These are phyloP conservation scores for Lycium ferocissimum DNA, from an alignment of 257 asterid genomes.

Conservation along the genomic window DNA sequence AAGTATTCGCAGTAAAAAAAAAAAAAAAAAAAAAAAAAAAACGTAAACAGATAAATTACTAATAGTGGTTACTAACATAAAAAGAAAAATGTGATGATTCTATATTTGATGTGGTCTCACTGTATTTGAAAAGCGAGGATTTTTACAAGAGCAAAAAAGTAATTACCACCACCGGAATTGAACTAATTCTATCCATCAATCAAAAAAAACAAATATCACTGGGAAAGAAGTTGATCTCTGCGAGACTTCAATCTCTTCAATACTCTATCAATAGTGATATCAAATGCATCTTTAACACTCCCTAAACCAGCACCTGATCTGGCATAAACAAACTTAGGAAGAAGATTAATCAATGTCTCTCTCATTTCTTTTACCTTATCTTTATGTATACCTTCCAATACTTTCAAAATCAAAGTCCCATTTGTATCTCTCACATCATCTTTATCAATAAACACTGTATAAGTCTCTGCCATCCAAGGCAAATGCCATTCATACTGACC, in stretches of 20 bases:
- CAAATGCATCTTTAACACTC: slow-evolving; percentile 39
- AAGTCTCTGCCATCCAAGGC: slow-evolving; percentile 34
- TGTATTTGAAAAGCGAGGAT: not conserved
- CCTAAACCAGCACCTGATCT: slow-evolving; percentile 33
- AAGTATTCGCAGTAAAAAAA: not conserved
- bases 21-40: too few species aligned
- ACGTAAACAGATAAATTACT: too few species aligned
- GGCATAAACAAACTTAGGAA: slow-evolving; percentile 46
- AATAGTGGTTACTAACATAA: not conserved
- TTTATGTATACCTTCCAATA: slow-evolving; percentile 36
- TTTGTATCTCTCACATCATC: slow-evolving; percentile 41
- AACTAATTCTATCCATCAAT: slow-evolving; percentile 10
- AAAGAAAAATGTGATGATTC: not conserved
- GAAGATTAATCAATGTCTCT: slow-evolving; percentile 41
- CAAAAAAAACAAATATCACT: not conserved
- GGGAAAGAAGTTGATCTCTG: slow-evolving; percentile 15
- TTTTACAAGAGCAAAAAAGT: slow-evolving; percentile 1
- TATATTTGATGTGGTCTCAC: not conserved
- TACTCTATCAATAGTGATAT: slow-evolving; percentile 37
- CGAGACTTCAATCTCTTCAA: slow-evolving; percentile 37
- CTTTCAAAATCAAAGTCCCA: slow-evolving; percentile 28
- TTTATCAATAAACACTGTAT: slow-evolving; percentile 47
- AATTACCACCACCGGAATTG: not conserved
- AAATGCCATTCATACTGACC: slow-evolving; percentile 50
- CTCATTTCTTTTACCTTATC: slow-evolving; percentile 49